Base-by-base conservation (phyloP, 306 rosid genomes). In the Abrus pulchellus region DNA sequence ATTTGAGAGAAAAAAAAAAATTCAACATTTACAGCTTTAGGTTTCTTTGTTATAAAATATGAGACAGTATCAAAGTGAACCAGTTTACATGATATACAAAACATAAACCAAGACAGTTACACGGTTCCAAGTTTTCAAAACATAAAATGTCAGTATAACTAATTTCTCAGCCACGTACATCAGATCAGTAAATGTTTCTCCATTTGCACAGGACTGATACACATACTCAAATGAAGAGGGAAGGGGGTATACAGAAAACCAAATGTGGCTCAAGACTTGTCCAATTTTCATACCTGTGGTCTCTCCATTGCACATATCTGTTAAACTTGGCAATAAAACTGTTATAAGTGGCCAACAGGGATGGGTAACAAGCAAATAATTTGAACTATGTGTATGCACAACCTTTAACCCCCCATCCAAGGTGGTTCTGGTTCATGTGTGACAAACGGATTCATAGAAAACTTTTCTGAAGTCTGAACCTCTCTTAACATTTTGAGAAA, bases 1-100 rank as follows among this genome's bases (percentile, higher is more conserved):
- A 59, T 72, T 68, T 9, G 47, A 68, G 6, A 54, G 6, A 54
- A 52, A 71, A 67, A 68, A 27, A 13, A 32, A 55, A 56, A 29
- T 13, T 68, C 13, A 74, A 50, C 7, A 44, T 36, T 9, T 9
- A 38, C 6, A 44, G 43, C 56, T 45, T 76, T 73, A 64, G 75
- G 48, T 72, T 72, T 5, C 1, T 41, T 45, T n/a, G 55, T 5
- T 64, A 43, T 47, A 54, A 27, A 43, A 74, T 36, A 40, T 34
- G 71, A 34, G 76, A 81, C 45, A 29, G 38, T 6, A 79, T 36
- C 43, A 36, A 83, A 72, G 27, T 73, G 72, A 67, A 48, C 52
- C 79, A 67, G 9, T 38, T 36, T 28, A 54, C 49, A 78, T 40
- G 27, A 72, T 50, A 43, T n/a, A 1, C 30, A 78, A 48, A 36